Percentiles rank a stretch among this genome's conserved stretches.
Conservation (phyloP, 2,329 filamentous ascomycete genomes). For the Hypoxylon sp. region DNA sequence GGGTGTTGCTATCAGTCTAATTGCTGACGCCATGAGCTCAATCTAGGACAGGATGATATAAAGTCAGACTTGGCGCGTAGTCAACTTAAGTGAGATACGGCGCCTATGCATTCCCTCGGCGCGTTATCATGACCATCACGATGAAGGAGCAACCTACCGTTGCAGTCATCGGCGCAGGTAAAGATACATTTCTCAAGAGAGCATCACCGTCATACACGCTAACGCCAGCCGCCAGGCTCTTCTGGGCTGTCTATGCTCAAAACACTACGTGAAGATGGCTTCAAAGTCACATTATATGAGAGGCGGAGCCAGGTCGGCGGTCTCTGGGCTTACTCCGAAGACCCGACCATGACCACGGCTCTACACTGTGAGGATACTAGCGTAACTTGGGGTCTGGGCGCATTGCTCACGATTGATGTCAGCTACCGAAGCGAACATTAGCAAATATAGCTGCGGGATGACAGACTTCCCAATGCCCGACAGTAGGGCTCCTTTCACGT, state of each 20-base stretch:
- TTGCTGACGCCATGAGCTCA: constrained; percentile 11
- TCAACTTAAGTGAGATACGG: background rate
- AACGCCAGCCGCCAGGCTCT: constrained; percentile 43
- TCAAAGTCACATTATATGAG: constrained; percentile 60
- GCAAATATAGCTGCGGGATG: constrained; percentile 59
- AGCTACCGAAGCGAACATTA: constrained; percentile 56
- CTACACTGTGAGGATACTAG: constrained; percentile 50
- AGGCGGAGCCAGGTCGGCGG: constrained; percentile 59
- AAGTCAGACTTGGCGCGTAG: background rate
- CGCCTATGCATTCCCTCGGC: background rate
- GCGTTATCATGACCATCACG: background rate
- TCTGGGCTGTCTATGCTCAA: constrained; percentile 57
- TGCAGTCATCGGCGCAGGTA: constrained; percentile 34
- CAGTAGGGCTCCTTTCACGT: constrained; percentile 48
- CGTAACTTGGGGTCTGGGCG: background rate
- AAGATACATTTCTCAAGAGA: background rate
- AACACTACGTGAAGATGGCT: constrained; percentile 61
- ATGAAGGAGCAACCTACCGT: constrained; percentile 24
- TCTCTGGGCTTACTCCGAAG: constrained; percentile 60
- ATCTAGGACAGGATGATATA: background rate
- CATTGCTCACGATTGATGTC: constrained; percentile 20
- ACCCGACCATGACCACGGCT: constrained; percentile 55
- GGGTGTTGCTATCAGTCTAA: background rate
- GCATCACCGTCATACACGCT: background rate
- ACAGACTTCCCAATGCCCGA: constrained; percentile 62